Conservation (phyloP, 148 eudicot species). For the Polygonum aviculare region DNA sequence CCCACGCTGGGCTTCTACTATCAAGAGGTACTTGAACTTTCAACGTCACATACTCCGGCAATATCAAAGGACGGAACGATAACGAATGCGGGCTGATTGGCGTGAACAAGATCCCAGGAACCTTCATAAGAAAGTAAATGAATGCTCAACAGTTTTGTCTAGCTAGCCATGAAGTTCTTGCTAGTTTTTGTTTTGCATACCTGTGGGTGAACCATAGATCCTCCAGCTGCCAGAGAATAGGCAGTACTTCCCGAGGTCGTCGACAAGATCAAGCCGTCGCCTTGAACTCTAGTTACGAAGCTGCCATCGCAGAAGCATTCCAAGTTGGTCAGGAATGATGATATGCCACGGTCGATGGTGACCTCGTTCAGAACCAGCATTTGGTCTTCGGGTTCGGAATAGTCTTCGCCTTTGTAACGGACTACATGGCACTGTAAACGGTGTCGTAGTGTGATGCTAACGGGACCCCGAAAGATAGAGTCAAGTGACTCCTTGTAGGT, state of each 20-base stretch:
- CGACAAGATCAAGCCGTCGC: slow-evolving; percentile 87
- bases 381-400: slow-evolving; percentile 68
- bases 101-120: slow-evolving; percentile 76
- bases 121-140: slow-evolving; percentile 27
- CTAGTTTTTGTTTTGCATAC: slow-evolving; percentile 19
- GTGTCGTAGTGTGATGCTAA: slow-evolving; percentile 80
- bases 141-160: background rate
- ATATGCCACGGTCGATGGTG: slow-evolving; percentile 93
- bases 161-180: background rate
- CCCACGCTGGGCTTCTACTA: slow-evolving; percentile 75
- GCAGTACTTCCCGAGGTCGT: slow-evolving; percentile 99
- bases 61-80: slow-evolving; percentile 48
- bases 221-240: slow-evolving; percentile 96
- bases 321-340: slow-evolving; percentile 82
- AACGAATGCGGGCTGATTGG: slow-evolving; percentile 49
- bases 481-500: slow-evolving; percentile 66
- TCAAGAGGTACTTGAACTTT: slow-evolving; percentile 65
- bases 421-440: slow-evolving; percentile 80
- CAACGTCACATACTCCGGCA: slow-evolving; percentile 61
- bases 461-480: slow-evolving; percentile 66
- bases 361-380: slow-evolving; percentile 87
- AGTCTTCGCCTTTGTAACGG: slow-evolving; percentile 63
- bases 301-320: slow-evolving; percentile 89
- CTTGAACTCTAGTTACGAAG: slow-evolving; percentile 90
- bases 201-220: slow-evolving; percentile 99